These are phyloP conservation scores for Phytomonas sp. DNA, from an alignment of 208 protist genomes.

Conservation along the genomic window DNA sequence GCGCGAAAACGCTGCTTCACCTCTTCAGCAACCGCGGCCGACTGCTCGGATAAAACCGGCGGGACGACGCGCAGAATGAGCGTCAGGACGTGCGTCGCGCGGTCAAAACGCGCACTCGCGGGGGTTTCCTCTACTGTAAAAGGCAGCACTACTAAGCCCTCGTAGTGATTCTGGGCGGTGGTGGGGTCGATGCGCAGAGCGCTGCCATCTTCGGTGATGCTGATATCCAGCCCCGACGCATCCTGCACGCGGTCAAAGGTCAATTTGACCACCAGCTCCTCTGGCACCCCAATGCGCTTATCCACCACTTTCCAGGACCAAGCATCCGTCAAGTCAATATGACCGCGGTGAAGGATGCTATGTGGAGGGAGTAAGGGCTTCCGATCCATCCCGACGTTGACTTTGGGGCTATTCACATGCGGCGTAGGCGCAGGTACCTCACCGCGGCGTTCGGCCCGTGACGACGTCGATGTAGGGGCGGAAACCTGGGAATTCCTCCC, in stretches of 20 bases:
- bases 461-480: background rate
- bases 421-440: background rate
- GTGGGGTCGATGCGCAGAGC: constrained; percentile 45
- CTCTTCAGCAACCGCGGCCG: constrained; percentile 29
- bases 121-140: constrained; percentile 68
- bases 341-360: constrained; percentile 69
- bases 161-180: constrained; percentile 25
- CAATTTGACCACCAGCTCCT: constrained; percentile 71
- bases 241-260: constrained; percentile 45
- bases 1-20: constrained; percentile 9
- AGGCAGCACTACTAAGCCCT: constrained; percentile 59
- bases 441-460: background rate
- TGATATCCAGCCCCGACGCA: constrained; percentile 49
- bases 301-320: constrained; percentile 77
- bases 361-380: constrained; percentile 33
- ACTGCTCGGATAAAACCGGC: constrained; percentile 26
- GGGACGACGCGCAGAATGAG: constrained; percentile 68
- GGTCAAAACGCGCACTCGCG: constrained; percentile 58
- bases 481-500: background rate
- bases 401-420: background rate
- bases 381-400: constrained; percentile 1
- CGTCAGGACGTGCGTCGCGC: constrained; percentile 38
- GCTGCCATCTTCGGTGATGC: constrained; percentile 44
- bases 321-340: constrained; percentile 64
- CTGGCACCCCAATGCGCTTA: constrained; percentile 49